Evolutionary conservation across 2,329 filamentous ascomycete species (phyloP).

Genomic region (Fusarium annulatum): DNA sequence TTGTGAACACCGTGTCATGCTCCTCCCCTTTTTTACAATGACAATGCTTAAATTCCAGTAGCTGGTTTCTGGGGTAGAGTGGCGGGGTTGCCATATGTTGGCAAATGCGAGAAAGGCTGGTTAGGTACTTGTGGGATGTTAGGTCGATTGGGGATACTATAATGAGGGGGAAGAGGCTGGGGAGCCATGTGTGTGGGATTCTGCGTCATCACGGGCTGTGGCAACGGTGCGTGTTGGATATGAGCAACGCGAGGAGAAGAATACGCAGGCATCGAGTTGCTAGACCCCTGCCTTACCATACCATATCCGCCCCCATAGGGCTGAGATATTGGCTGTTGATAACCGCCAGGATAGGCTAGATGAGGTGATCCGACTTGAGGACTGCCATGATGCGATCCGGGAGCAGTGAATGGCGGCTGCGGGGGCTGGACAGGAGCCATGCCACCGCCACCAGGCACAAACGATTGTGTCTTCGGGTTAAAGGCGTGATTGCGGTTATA

Average conservation of each 20-base stretch:
- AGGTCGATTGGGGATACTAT: conserved; percentile 61
- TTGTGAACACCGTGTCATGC: conserved; percentile 47
- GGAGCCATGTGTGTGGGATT: conserved; percentile 53
- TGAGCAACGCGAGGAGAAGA: conserved; percentile 53
- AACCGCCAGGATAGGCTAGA: conserved; percentile 60
- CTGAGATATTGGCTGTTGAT: conserved; percentile 59
- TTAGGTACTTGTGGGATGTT: conserved; percentile 55
- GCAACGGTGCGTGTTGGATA: conserved; percentile 55
- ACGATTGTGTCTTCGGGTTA: conserved; percentile 94
- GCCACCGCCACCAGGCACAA: conserved; percentile 73
- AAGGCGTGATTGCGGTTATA: conserved; percentile 83
- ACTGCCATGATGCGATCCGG: conserved; percentile 63
- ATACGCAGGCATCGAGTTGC: conserved; percentile 64
- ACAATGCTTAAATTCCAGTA: conserved; percentile 56
- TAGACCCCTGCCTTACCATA: conserved; percentile 68
- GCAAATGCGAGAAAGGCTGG: conserved; percentile 64
- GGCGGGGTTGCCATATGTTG: conserved; percentile 68
- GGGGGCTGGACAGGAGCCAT: conserved; percentile 62
- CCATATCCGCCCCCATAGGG: conserved; percentile 62
- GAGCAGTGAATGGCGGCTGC: conserved; percentile 60
- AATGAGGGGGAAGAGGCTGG: conserved; percentile 55
- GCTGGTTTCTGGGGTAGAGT: conserved; percentile 69
- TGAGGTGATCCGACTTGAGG: conserved; percentile 65
- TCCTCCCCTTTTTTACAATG: conserved; percentile 26
- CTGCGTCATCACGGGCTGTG: conserved; percentile 52